phyloP scores from a whole-genome alignment of 2,329 filamentous ascomycete species.

The Pestalotiopsis sp. region DNA sequence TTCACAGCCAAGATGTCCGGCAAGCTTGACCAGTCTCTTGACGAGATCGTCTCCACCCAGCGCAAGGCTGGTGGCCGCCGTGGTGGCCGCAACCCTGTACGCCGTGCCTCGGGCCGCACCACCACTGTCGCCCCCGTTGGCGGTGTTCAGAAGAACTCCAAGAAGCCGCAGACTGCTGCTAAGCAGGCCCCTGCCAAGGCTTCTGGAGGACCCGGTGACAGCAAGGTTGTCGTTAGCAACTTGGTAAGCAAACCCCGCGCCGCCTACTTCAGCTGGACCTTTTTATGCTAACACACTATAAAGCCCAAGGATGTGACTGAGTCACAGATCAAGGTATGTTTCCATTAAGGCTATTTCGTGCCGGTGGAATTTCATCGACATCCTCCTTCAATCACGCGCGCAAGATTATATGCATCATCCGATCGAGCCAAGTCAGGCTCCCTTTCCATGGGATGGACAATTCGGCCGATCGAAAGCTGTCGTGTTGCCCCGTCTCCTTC shows the following conservation, averaged over 20 bases:
- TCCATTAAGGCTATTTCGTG: constrained; percentile 72
- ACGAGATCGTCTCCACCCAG: constrained; percentile 89
- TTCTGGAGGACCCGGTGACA: constrained; percentile 67
- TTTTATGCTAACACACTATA: constrained; percentile 45
- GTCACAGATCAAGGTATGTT: constrained; percentile 99
- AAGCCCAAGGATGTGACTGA: constrained; percentile 97
- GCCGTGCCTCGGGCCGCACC: constrained; percentile 55
- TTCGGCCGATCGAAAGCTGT: constrained; percentile 22
- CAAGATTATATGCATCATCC: constrained; percentile 25
- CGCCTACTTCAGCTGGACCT: not conserved
- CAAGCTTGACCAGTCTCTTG: constrained; percentile 96
- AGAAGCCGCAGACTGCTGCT: constrained; percentile 59
- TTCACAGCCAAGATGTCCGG: constrained; percentile 71
- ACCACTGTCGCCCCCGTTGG: constrained; percentile 73
- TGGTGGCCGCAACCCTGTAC: constrained; percentile 37
- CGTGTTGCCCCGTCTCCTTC: constrained; percentile 41
- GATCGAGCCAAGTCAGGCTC: constrained; percentile 22
- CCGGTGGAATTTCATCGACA: constrained; percentile 75
- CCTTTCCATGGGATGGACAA: constrained; percentile 20
- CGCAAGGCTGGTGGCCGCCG: constrained; percentile 59
- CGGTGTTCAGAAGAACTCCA: constrained; percentile 81
- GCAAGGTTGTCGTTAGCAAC: constrained; percentile 98
- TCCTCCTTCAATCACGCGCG: constrained; percentile 41
- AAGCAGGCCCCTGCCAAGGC: constrained; percentile 69
- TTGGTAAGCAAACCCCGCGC: constrained; percentile 66